These are phyloP conservation scores for Cyberlindnera xylosilytica DNA, from an alignment of 805 yeast species.

Conservation along the genomic window DNA sequence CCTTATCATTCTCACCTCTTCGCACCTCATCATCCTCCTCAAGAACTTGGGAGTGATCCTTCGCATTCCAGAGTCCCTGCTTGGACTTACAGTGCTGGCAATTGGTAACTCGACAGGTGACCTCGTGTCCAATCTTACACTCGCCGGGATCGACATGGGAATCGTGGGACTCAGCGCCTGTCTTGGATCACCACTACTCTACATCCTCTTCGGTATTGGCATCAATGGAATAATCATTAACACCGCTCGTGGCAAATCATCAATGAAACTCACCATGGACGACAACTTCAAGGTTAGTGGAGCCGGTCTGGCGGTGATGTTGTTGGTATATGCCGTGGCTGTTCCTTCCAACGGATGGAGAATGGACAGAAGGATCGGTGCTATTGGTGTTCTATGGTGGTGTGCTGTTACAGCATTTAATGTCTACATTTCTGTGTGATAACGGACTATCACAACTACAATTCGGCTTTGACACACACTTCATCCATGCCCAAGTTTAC, in stretches of 20 bases:
- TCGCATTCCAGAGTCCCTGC: slow-evolving; percentile 66
- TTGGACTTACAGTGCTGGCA: slow-evolving; percentile 88
- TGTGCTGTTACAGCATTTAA: slow-evolving; percentile 21
- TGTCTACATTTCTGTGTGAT: slow-evolving; percentile 19
- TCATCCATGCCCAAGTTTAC: no score
- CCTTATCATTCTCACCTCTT: slow-evolving; percentile 69
- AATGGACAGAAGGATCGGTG: slow-evolving; percentile 26
- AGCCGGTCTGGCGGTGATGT: slow-evolving; percentile 20
- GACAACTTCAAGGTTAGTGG: slow-evolving; percentile 23
- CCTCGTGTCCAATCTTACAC: slow-evolving; percentile 74
- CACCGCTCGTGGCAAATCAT: slow-evolving; percentile 3
- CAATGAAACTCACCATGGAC: slow-evolving; percentile 19
- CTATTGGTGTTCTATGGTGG: slow-evolving; percentile 28
- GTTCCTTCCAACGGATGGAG: slow-evolving; percentile 25
- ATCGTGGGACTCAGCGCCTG: slow-evolving; percentile 94
- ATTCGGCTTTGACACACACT: no score
- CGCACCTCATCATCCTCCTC: slow-evolving; percentile 63
- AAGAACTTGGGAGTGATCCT: slow-evolving; percentile 58
- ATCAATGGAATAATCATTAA: slow-evolving; percentile 57
- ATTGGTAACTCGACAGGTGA: slow-evolving; percentile 93
- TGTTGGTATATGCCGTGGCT: slow-evolving; percentile 21
- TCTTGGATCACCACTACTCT: slow-evolving; percentile 86
- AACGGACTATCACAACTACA: no score
- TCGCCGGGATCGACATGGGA: slow-evolving; percentile 79
- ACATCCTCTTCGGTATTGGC: slow-evolving; percentile 78